Percentiles rank a stretch among this genome's conserved stretches.
These are phyloP conservation scores for Aegilops bicornis DNA, from an alignment of 176 grass and related monocot genomes.

Conservation along the genomic window DNA sequence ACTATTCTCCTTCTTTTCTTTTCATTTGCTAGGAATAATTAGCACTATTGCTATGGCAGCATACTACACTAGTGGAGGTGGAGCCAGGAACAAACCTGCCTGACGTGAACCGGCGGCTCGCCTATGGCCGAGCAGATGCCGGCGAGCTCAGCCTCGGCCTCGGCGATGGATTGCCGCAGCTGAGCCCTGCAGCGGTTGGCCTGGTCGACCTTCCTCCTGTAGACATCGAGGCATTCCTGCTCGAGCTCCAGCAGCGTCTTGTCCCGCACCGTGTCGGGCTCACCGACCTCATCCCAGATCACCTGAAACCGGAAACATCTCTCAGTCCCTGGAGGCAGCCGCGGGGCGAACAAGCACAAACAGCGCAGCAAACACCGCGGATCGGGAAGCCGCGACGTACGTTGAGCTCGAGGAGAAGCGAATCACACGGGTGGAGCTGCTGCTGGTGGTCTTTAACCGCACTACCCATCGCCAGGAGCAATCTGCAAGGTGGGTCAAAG, in stretches of 20 bases:
- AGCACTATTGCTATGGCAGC: not conserved
- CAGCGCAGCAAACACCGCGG: not conserved
- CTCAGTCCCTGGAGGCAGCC: not conserved
- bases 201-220: constrained; percentile 69
- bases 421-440: constrained; percentile 60
- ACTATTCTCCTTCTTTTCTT: not conserved
- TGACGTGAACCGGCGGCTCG: constrained; percentile 53
- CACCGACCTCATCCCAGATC: constrained; percentile 88
- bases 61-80: not conserved
- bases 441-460: constrained; percentile 54
- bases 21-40: not conserved
- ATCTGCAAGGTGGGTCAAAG: constrained; percentile 24
- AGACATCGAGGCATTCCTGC: constrained; percentile 73
- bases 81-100: constrained; percentile 51
- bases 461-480: constrained; percentile 44
- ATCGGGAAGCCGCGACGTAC: constrained; percentile 20
- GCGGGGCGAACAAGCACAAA: not conserved
- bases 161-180: constrained; percentile 64
- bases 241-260: constrained; percentile 62
- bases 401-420: constrained; percentile 78
- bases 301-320: constrained; percentile 38
- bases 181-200: constrained; percentile 64
- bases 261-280: constrained; percentile 61
- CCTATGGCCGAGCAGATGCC: constrained; percentile 71
- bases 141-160: constrained; percentile 71